These are phyloP conservation scores for Pseudocercospora macadamiae DNA, from an alignment of 2,329 filamentous ascomycete genomes.

Conservation along the genomic window DNA sequence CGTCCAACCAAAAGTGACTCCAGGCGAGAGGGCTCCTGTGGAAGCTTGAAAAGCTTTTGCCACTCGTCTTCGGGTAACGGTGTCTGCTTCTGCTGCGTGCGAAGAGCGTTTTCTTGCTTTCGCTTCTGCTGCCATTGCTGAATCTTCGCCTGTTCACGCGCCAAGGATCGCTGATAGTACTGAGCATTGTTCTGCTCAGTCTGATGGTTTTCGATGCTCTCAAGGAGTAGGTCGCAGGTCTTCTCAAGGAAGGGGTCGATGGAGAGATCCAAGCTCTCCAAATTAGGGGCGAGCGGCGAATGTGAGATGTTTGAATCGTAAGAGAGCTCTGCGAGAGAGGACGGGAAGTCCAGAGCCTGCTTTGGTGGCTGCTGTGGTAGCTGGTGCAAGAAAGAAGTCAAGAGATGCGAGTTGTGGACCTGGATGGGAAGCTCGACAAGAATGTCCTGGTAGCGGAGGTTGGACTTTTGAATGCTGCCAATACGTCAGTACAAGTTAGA, in stretches of 20 bases:
- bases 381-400: conserved; percentile 94
- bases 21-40: conserved; percentile 87
- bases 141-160: conserved; percentile 95
- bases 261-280: conserved; percentile 85
- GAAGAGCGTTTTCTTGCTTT: conserved; percentile 89
- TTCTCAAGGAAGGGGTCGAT: conserved; percentile 99
- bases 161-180: conserved; percentile 91
- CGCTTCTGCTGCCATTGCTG: conserved; percentile 95
- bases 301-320: conserved; percentile 62
- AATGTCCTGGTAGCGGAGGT: conserved; percentile 91
- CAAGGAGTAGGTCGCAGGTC: conserved; percentile 92
- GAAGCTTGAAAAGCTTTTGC: conserved; percentile 97
- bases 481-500: conserved; percentile 26
- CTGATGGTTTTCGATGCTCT: conserved; percentile 97
- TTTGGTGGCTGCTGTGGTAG: conserved; percentile 70
- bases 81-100: conserved; percentile 82
- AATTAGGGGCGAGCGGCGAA: conserved; percentile 78
- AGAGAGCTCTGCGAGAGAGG: conserved; percentile 76
- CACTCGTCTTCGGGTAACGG: conserved; percentile 95
- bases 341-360: conserved; percentile 70
- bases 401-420: conserved; percentile 95
- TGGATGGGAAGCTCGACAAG: conserved; percentile 85
- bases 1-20: conserved; percentile 93
- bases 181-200: conserved; percentile 99
- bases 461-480: conserved; percentile 85